Evolutionary conservation across 768 basidiomycete species (phyloP), one percentile per base, ranked within the genome.

Genomic region (Phlebiopsis gigantea): DNA sequence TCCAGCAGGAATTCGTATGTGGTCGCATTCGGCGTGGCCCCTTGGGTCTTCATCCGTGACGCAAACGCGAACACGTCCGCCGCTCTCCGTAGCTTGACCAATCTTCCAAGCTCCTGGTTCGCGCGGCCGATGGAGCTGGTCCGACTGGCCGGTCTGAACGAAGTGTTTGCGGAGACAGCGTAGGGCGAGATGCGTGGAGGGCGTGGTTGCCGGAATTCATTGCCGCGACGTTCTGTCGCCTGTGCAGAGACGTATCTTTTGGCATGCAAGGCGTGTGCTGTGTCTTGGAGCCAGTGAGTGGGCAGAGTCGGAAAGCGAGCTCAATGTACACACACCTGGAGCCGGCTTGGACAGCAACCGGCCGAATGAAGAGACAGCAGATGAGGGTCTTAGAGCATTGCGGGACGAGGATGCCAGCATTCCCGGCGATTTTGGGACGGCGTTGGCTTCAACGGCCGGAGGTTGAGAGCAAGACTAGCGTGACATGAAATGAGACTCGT

Each of bases 1-100:
- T 71, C 65, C 30, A 91, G 71, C 3, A 92, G 69, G 3, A 72
- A 67, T 58, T 83, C 79, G 66, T 90, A 91, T 0, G 80, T 77
- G 30, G 69, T 61, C 15, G 77, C 31, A 60, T 84, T 77, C 0
- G 90, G 88, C n/a, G 61, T 41, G 10, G 87, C 66, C 19, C 75
- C 73, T 12, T 74, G 65, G 0, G 63, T 59, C 64, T 88, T 90
- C 86, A 91, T 89, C 43, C 77, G 69, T 12, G 71, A 66, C 15
- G 80, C 78, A 39, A 78, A 63, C 2, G 68, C 61, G 25, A 90
- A 69, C 56, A 75, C 79, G 4, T 70, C 71, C 1, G 64, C 29
- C 55, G 77, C 74, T 19, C 71, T 68, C 8, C 70, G 66, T 5
- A 62, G 52, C 31, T 74, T 73, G 15, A 75, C 74, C n/a, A 72